phyloP scores from a whole-genome alignment of 257 asterid genomes.

The Henckelia pumila region DNA sequence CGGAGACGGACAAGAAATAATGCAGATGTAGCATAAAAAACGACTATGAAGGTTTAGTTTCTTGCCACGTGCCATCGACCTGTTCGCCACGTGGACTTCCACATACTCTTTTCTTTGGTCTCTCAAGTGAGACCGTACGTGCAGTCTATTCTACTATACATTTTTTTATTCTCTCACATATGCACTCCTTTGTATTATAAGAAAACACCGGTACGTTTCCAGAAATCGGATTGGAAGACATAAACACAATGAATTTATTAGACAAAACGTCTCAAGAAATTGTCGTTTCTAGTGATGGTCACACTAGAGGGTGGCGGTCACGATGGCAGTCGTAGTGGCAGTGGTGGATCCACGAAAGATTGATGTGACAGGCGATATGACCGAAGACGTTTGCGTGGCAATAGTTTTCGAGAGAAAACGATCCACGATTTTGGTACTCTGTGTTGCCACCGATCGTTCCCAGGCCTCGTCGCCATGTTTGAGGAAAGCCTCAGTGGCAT shows the following conservation, averaged over 20 bases:
- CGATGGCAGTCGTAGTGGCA: slow-evolving; percentile 32
- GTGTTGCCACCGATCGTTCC: slow-evolving; percentile 54
- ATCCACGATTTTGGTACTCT: slow-evolving; percentile 44
- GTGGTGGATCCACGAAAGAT: slow-evolving; percentile 25
- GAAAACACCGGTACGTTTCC: neutral
- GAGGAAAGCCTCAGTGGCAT: slow-evolving; percentile 69
- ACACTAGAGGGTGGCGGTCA: slow-evolving; percentile 45
- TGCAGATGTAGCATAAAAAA: too few relatives aligned
- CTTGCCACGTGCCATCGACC: slow-evolving; percentile 26
- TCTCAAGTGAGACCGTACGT: neutral
- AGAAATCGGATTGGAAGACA: neutral
- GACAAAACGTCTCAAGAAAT: neutral
- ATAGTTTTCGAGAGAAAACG: slow-evolving; percentile 36
- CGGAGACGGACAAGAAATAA: too few relatives aligned
- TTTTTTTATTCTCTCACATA: neutral
- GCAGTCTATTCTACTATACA: neutral
- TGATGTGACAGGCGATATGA: slow-evolving; percentile 24
- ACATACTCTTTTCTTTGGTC: neutral
- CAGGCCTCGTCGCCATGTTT: slow-evolving; percentile 52
- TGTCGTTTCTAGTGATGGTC: neutral
- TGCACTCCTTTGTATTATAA: too few relatives aligned
- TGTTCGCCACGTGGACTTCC: slow-evolving; percentile 29
- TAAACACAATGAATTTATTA: neutral
- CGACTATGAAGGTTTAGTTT: slow-evolving; percentile 16
- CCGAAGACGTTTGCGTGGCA: slow-evolving; percentile 24